Evolutionary conservation across 352 stramenopile species (phyloP).

Genomic region (Albugo laibachii): DNA sequence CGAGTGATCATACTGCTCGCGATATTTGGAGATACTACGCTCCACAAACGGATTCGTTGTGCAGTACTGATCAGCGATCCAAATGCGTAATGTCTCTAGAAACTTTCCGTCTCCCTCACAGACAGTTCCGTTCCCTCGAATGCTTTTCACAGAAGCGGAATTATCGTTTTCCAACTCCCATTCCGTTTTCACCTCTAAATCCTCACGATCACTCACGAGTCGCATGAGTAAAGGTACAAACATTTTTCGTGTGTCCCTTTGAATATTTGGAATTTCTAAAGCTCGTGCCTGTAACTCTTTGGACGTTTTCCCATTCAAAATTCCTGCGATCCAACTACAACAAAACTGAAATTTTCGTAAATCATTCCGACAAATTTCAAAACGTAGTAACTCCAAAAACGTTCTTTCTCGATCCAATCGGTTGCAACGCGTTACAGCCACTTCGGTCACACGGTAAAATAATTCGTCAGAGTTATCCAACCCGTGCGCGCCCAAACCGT

Average conservation of each 20-base stretch:
- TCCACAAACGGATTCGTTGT: conserved; percentile 74
- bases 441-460: conserved; percentile 64
- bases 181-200: conserved; percentile 72
- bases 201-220: conserved; percentile 55
- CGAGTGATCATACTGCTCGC: too few species aligned
- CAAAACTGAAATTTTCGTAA: conserved; percentile 73
- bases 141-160: conserved; percentile 32
- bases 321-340: conserved; percentile 65
- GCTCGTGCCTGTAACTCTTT: conserved; percentile 50
- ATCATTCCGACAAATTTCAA: conserved; percentile 75
- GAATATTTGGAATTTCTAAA: conserved; percentile 59
- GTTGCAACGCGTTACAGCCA: conserved; percentile 40
- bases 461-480: conserved; percentile 73
- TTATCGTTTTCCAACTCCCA: conserved; percentile 56
- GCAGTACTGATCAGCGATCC: conserved; percentile 70
- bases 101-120: conserved; percentile 18
- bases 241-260: conserved; percentile 56
- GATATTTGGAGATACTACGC: conserved; percentile 61
- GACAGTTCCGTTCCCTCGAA: conserved; percentile 16
- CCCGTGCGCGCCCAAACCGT: conserved; percentile 58
- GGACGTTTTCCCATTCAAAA: conserved; percentile 57
- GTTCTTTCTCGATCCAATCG: conserved; percentile 21
- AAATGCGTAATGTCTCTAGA: conserved; percentile 67
- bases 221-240: conserved; percentile 65
- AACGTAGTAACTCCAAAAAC: conserved; percentile 29